Percentiles rank a stretch among this genome's conserved stretches.
Evolutionary conservation across 805 yeast species (phyloP).

Genomic region (Wickerhamia fluorescens): DNA sequence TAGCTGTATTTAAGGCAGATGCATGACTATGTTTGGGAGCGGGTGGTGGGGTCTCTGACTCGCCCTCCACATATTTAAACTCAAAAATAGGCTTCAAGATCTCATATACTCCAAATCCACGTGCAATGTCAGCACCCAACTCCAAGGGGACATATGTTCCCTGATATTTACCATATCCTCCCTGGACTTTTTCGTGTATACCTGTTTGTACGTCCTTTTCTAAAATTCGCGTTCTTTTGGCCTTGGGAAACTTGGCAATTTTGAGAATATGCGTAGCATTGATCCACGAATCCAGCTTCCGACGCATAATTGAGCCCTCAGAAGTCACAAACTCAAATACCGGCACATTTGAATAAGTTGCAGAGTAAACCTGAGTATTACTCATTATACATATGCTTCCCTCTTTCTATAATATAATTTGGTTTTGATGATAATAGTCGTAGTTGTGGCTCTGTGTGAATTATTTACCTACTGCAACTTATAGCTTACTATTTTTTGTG

Average conservation of each 20-base stretch:
- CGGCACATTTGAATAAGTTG: conserved; percentile 73
- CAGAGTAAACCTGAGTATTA: conserved; percentile 46
- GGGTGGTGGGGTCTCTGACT: conserved; percentile 36
- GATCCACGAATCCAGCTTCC: conserved; percentile 56
- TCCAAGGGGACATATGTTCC: conserved; percentile 41
- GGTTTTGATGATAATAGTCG: too few species aligned
- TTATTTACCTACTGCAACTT: too few species aligned
- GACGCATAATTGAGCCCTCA: conserved; percentile 66
- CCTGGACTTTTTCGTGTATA: conserved; percentile 64
- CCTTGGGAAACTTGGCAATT: conserved; percentile 61
- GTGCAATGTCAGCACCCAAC: conserved; percentile 34
- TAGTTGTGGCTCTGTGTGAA: too few species aligned
- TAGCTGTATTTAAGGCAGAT: conserved; percentile 35
- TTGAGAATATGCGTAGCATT: conserved; percentile 70
- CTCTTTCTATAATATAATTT: too few species aligned
- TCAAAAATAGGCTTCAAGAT: conserved; percentile 32
- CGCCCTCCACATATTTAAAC: conserved; percentile 33
- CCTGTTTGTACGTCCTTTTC: conserved; percentile 60
- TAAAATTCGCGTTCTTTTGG: conserved; percentile 54
- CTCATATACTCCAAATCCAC: conserved; percentile 38
- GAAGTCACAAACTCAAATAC: conserved; percentile 57
- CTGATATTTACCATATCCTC: conserved; percentile 66
- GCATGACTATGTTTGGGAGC: conserved; percentile 43
- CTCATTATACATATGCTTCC: too few species aligned
- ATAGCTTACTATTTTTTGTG: too few species aligned